Evolutionary conservation across 139 green algal species (phyloP), one percentile per base, ranked within the genome.

Genomic region (Bryopsis sp.): DNA sequence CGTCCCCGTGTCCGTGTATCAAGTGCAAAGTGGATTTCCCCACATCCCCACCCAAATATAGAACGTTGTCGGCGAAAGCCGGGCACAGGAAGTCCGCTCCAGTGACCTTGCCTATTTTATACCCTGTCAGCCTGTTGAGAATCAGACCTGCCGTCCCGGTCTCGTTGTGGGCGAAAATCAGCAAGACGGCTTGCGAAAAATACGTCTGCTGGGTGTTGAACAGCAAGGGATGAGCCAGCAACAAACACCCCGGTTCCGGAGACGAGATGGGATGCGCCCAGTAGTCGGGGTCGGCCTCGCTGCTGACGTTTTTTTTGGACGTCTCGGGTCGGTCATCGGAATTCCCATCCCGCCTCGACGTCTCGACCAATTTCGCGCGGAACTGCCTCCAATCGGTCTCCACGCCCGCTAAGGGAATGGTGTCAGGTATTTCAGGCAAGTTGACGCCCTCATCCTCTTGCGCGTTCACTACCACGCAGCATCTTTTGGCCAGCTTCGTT

Each of bases 41-140:
- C 33, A 96, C 86, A 70, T 95, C 88, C 2, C 89, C 89, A 6
- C 89, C 89, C 3, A 93, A 65, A 66, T 88, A 92, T 28, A 96
- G 67, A 15, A 29, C 34, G 38, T 76, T 83, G 6, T 78, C 46
- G 1, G 46, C 66, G 43, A 92, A 91, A 50, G 85, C 78, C 1
- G 75, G 74, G 47, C 57, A 59, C 2, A 87, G 50, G n/a, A 36
- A 33, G 29, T 76, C 76, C 22, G 70, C 59, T 26, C 61, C 76
- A 59, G 36, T 43, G 32, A 92, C 24, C 63, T 82, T 43, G 3
- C 71, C 63, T 24, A 91, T 64, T 24, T 37, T 43, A 69, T 79
- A 79, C 54, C 86, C 65, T 7, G 83, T 88, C 8, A 85, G 85
- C 28, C 71, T 79, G 81, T 96, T 96, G 19, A 96, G 72, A 29